These are phyloP conservation scores for Malus orientalis DNA, from an alignment of 306 rosid species.

Conservation along the genomic window DNA sequence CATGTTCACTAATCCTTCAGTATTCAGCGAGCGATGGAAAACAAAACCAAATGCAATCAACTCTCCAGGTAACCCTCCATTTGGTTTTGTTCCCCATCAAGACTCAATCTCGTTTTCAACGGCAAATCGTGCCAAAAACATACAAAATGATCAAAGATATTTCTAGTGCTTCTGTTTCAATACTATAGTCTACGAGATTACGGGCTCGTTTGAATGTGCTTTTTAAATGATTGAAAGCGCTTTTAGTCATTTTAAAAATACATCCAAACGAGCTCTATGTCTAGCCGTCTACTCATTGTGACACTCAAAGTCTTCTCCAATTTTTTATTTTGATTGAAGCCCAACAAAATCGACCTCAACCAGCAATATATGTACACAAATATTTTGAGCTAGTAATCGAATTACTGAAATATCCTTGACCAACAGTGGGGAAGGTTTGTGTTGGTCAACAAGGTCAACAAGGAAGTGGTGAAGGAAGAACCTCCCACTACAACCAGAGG, in stretches of 20 bases:
- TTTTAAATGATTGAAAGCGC: no score
- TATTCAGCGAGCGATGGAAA: no score
- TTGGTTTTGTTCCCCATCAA: background rate
- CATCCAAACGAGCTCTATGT: no score
- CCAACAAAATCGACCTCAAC: background rate
- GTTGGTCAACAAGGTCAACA: conserved; percentile 8
- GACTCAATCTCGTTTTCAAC: background rate
- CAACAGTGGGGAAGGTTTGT: background rate
- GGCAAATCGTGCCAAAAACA: background rate
- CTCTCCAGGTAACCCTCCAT: background rate
- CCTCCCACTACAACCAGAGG: conserved; percentile 6
- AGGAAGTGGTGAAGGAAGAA: background rate
- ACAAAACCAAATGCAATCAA: no score
- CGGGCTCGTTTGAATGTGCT: no score
- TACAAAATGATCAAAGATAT: background rate
- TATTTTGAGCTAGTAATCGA: background rate
- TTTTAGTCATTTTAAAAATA: no score
- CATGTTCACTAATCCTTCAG: background rate
- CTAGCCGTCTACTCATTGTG: background rate
- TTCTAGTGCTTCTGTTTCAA: no score
- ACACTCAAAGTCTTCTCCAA: background rate
- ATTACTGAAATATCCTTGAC: background rate
- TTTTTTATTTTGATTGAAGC: no score
- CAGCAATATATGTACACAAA: background rate
- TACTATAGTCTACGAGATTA: no score